Conservation (phyloP, 352 stramenopile genomes). For the Pythium oligandrum region DNA sequence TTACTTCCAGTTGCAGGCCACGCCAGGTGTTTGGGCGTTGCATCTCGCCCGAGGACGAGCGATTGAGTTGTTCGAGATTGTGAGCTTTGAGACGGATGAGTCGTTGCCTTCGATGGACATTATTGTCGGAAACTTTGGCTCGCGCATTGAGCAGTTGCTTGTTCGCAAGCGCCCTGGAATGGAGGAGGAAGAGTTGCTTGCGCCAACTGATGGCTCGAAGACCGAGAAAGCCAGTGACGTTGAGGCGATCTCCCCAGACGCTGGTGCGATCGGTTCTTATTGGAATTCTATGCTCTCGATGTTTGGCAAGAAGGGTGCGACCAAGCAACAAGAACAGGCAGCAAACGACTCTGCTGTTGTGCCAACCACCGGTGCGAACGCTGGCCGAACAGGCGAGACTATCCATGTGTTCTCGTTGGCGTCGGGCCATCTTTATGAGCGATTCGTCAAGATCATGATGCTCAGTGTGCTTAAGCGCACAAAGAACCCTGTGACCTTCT, state of each 20-base stretch:
- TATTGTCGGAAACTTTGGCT: constrained; percentile 85
- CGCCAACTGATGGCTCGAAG: constrained; percentile 20
- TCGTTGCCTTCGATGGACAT: constrained; percentile 33
- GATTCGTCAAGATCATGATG: constrained; percentile 99
- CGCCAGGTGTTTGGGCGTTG: constrained; percentile 93
- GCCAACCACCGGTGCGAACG: constrained; percentile 17
- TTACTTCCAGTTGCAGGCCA: constrained; percentile 98
- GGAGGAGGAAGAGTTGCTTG: constrained; percentile 68
- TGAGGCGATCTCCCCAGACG: constrained; percentile 39
- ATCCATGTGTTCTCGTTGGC: constrained; percentile 99
- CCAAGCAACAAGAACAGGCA: constrained; percentile 11
- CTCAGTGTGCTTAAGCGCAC: constrained; percentile 97
- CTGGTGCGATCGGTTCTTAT: constrained; percentile 52
- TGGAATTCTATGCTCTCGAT: constrained; percentile 72
- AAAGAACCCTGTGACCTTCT: constrained; percentile 98
- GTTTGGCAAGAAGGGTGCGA: constrained; percentile 37
- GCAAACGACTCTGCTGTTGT: constrained; percentile 16
- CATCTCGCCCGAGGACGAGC: constrained; percentile 81
- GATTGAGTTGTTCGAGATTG: constrained; percentile 74
- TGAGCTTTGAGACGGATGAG: constrained; percentile 43
- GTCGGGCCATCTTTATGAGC: constrained; percentile 97
- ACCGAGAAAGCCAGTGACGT: constrained; percentile 18
- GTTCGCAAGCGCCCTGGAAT: constrained; percentile 90
- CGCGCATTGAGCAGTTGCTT: constrained; percentile 79
- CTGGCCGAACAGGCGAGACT: constrained; percentile 76